These are phyloP conservation scores for Teratosphaeria gauchensis DNA, from an alignment of 2,329 filamentous ascomycete genomes.

Conservation along the genomic window DNA sequence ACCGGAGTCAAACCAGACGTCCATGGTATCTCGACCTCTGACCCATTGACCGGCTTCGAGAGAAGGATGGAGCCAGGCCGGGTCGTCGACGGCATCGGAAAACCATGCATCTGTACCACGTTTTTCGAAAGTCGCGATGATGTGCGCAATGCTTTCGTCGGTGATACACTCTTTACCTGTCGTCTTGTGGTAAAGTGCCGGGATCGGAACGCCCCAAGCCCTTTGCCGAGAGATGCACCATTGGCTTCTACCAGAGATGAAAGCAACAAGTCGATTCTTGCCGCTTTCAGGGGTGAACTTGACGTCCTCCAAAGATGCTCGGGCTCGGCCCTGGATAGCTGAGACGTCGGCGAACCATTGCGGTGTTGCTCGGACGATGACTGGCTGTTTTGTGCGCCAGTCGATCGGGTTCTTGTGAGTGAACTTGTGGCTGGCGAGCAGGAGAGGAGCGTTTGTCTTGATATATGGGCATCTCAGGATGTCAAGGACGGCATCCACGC, in stretches of 20 bases:
- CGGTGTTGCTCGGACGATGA: slow-evolving; percentile 83
- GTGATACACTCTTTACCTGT: slow-evolving; percentile 62
- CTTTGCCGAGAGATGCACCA: slow-evolving; percentile 98
- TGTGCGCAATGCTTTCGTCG: slow-evolving; percentile 69
- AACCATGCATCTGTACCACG: slow-evolving; percentile 92
- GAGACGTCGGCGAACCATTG: slow-evolving; percentile 97
- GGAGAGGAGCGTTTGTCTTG: neutral
- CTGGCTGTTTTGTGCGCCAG: slow-evolving; percentile 88
- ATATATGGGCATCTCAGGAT: slow-evolving; percentile 44
- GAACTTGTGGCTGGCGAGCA: slow-evolving; percentile 62
- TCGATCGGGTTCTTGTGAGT: slow-evolving; percentile 95
- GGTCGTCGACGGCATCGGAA: slow-evolving; percentile 67
- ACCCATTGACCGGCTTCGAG: slow-evolving; percentile 50
- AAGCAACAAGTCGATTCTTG: slow-evolving; percentile 67
- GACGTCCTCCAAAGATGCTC: slow-evolving; percentile 61
- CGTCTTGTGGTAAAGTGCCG: slow-evolving; percentile 65
- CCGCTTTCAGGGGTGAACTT: slow-evolving; percentile 70
- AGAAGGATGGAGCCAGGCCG: slow-evolving; percentile 62
- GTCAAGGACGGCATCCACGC: slow-evolving; percentile 58
- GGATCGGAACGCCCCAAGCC: slow-evolving; percentile 94
- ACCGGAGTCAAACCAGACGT: slow-evolving; percentile 98
- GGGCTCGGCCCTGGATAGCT: slow-evolving; percentile 64
- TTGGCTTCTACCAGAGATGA: slow-evolving; percentile 77
- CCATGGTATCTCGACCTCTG: slow-evolving; percentile 91
- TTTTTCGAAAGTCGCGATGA: slow-evolving; percentile 66